Base-by-base conservation (phyloP, 306 rosid genomes). In the Acmispon strigosus region DNA sequence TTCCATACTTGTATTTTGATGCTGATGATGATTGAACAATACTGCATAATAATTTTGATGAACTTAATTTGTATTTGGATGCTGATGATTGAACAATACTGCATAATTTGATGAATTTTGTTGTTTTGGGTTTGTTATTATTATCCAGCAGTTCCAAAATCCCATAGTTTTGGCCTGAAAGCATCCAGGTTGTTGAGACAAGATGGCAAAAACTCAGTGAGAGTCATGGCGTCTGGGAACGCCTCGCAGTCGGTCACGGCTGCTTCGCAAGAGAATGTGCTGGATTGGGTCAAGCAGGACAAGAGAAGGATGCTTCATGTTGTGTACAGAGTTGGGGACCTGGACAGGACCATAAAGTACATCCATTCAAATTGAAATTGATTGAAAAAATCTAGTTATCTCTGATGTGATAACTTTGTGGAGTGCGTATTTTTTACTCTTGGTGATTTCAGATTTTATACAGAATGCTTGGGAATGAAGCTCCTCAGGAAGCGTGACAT, bases 401-500 rank as follows among this genome's bases (percentile, higher is more conserved):
- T 27, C n/a, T n/a, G n/a, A n/a, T n/a, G n/a, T 22, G 2, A 1
- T 3, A 36, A 51, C 41, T 42, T 19, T 54, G 66, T 15, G 51
- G 32, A 53, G 8, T 44, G 63, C 18, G 3, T 67, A 15, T 43
- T 43, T 50, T 54, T 73, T 69, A 55, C 8, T 47, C 39, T 63
- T 81, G 82, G 53, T 83, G 70, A 52, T 67, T 84, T 77, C 84
- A 95, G 99, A 84, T 95, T 95, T 79, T 94, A 94, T 80, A 91
- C 97, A 0, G 97, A 95, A 74, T 95, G 99, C 77, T 82, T 91
- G 11, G 96, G 97, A 75, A 95, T 95, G 97, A 95, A 95, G 87
- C 91, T 95, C 53, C 90, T 95, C 67, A 78, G 97, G 66, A 95
- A 86, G 77, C 92, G 96, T 59, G 99, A 95, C 86, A 95, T 95